phyloP scores from a whole-genome alignment of 495 filamentous ascomycete genomes.

The Aspergillus kassunensis region DNA sequence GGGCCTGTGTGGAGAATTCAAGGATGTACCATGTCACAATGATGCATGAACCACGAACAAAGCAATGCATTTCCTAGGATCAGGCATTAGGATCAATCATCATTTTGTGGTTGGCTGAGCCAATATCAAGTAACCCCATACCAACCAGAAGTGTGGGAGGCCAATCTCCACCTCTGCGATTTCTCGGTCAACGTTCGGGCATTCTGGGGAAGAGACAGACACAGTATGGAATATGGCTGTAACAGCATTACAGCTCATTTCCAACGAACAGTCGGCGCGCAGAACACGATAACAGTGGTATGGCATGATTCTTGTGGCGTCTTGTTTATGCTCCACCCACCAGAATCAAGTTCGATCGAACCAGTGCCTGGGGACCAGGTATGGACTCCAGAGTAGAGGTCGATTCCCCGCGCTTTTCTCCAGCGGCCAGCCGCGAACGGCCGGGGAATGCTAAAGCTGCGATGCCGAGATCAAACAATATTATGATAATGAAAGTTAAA shows the following conservation, averaged over 20 bases:
- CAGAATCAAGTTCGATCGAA: neutral
- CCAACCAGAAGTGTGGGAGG: neutral
- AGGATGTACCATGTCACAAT: too few relatives aligned
- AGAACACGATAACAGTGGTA: neutral
- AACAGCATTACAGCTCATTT: neutral
- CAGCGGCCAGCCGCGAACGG: constrained; percentile 2
- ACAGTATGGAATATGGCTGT: neutral
- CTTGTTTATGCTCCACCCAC: neutral
- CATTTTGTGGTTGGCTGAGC: constrained; percentile 7
- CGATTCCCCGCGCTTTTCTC: constrained; percentile 1
- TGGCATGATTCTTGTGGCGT: constrained; percentile 2
- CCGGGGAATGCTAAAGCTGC: neutral
- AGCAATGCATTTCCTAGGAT: neutral
- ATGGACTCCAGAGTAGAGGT: neutral
- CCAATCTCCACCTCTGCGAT: constrained; percentile 1
- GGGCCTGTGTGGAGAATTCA: neutral
- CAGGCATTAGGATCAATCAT: neutral
- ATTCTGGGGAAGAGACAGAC: neutral
- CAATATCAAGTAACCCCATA: neutral
- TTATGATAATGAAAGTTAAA: too few relatives aligned
- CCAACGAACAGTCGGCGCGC: too few relatives aligned
- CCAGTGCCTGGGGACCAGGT: neutral
- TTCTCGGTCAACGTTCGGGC: constrained; percentile 11
- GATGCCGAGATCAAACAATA: neutral
- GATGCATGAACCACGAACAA: too few relatives aligned